Evolutionary conservation across 78 protist species (phyloP).

Genomic region (Dictyostelium brefeldianum): DNA sequence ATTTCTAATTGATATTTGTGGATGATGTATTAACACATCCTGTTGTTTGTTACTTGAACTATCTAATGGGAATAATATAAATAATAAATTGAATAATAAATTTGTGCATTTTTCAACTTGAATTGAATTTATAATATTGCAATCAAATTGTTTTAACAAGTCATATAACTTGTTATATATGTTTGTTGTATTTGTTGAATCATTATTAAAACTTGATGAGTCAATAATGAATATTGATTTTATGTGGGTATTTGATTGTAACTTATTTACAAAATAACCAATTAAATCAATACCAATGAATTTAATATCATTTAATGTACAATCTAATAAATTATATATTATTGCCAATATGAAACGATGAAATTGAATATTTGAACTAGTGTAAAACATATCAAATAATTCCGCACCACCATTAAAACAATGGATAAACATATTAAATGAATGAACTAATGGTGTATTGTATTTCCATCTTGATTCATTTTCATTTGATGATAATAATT

Average conservation of each 20-base stretch:
- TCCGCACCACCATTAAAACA: background rate
- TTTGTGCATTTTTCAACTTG: background rate
- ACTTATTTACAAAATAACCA: too few species aligned
- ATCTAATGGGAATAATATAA: background rate
- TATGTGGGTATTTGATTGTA: too few species aligned
- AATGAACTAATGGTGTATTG: background rate
- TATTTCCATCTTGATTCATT: slow-evolving; percentile 7
- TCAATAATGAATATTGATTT: too few species aligned
- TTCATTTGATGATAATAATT: background rate
- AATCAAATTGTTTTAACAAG: too few species aligned
- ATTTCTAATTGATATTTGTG: background rate
- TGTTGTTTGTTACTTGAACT: too few species aligned
- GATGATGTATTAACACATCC: too few species aligned
- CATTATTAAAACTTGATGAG: too few species aligned
- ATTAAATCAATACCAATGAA: background rate
- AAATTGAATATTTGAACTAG: background rate
- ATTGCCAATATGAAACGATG: background rate
- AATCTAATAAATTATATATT: background rate
- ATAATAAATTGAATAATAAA: slow-evolving; percentile 6
- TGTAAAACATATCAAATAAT: background rate
- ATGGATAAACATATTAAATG: background rate
- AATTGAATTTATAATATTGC: too few species aligned
- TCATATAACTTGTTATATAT: too few species aligned
- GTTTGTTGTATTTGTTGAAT: too few species aligned
- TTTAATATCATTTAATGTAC: slow-evolving; percentile 2